These are phyloP conservation scores for Meira nashicola DNA, from an alignment of 1,284 basidiomycete genomes.

Conservation along the genomic window DNA sequence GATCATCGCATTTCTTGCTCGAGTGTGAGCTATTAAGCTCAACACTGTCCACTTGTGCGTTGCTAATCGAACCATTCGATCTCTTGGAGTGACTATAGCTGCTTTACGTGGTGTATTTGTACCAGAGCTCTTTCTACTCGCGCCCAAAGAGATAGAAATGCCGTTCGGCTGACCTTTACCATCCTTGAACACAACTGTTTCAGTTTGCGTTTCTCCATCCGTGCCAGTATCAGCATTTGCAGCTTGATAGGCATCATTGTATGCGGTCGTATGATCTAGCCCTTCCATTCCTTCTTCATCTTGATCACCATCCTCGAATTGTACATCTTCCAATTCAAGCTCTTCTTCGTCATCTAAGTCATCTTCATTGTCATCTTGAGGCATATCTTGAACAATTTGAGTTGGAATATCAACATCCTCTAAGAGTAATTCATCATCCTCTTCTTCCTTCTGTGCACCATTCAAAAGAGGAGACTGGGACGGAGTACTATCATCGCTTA, in stretches of 20 bases:
- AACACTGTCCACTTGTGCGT: slow-evolving; percentile 55
- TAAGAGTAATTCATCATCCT: slow-evolving; percentile 32
- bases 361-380: not conserved
- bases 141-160: slow-evolving; percentile 10
- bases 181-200: slow-evolving; percentile 29
- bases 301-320: slow-evolving; percentile 34
- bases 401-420: slow-evolving; percentile 21
- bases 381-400: not conserved
- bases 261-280: slow-evolving; percentile 8
- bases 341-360: not conserved
- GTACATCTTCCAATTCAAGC: slow-evolving; percentile 9
- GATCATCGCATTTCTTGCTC: slow-evolving; percentile 74
- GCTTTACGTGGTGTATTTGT: slow-evolving; percentile 18
- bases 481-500: not conserved
- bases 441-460: slow-evolving; percentile 18
- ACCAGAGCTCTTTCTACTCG: not conserved
- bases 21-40: slow-evolving; percentile 69
- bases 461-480: no score
- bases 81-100: slow-evolving; percentile 39
- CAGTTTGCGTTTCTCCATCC: slow-evolving; percentile 11
- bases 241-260: slow-evolving; percentile 31
- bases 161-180: slow-evolving; percentile 36
- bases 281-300: slow-evolving; percentile 22
- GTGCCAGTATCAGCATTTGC: slow-evolving; percentile 16
- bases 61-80: slow-evolving; percentile 40